These are phyloP conservation scores for Peronospora tabacina DNA, from an alignment of 352 stramenopile genomes.

Conservation along the genomic window DNA sequence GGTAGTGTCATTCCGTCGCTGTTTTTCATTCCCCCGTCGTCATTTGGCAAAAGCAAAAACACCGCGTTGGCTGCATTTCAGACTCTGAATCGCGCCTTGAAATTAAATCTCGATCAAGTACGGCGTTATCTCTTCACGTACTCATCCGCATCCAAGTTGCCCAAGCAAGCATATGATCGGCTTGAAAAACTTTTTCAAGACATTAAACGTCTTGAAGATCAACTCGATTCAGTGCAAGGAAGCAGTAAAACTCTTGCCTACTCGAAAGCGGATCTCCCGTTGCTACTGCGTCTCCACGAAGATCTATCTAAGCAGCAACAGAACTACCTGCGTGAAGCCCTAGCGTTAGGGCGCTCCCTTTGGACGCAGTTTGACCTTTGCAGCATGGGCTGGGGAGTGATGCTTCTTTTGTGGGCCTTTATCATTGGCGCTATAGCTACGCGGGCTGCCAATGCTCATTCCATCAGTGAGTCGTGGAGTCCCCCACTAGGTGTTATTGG, in stretches of 20 bases:
- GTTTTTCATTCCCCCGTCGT: constrained; percentile 43
- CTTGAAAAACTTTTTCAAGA: constrained; percentile 47
- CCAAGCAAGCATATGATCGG: constrained; percentile 43
- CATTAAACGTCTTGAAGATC: constrained; percentile 26
- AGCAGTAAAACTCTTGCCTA: not conserved
- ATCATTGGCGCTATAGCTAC: constrained; percentile 16
- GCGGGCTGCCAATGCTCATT: not conserved
- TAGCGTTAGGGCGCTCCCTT: constrained; percentile 61
- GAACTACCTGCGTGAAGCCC: constrained; percentile 54
- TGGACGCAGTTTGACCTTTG: constrained; percentile 86
- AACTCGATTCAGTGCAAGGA: constrained; percentile 20
- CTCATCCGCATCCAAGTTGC: constrained; percentile 56
- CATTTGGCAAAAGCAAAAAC: constrained; percentile 3
- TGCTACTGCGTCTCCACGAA: constrained; percentile 31
- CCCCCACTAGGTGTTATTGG: constrained; percentile 5
- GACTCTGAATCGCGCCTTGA: constrained; percentile 56
- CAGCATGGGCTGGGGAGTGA: constrained; percentile 61
- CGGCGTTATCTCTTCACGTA: constrained; percentile 68
- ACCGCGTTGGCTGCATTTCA: constrained; percentile 28
- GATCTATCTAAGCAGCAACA: constrained; percentile 37
- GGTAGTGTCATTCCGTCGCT: constrained; percentile 90
- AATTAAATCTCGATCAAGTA: constrained; percentile 81
- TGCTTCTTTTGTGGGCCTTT: constrained; percentile 41
- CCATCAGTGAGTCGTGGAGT: constrained; percentile 4
- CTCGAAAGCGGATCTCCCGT: constrained; percentile 23